Evolutionary conservation across 495 filamentous ascomycete genomes (phyloP).

Genomic region (Aspergillus baeticus): DNA sequence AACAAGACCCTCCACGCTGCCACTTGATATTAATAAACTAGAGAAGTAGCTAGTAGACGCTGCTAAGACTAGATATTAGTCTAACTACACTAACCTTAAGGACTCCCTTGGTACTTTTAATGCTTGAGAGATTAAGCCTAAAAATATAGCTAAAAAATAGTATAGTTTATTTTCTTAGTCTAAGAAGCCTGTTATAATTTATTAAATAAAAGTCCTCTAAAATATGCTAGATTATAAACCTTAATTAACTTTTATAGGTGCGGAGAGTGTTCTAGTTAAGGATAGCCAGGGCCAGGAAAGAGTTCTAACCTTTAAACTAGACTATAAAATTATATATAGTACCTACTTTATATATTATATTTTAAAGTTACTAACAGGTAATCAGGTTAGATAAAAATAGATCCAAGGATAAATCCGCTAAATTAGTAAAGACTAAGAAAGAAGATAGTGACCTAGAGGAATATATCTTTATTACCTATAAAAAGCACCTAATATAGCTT

Average conservation of each 20-base stretch:
- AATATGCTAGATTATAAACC: not conserved
- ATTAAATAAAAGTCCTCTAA: not conserved
- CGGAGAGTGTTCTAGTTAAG: too few relatives aligned
- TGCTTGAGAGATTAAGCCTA: not conserved
- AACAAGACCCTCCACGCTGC: not conserved
- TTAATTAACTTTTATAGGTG: conserved; percentile 1
- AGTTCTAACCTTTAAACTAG: not conserved
- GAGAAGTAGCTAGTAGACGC: conserved; percentile 5
- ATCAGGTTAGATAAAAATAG: too few relatives aligned
- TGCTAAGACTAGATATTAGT: not conserved
- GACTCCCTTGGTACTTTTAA: not conserved
- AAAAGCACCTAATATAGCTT: too few relatives aligned
- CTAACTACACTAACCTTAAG: not conserved
- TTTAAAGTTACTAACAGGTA: not conserved
- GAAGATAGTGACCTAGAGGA: too few relatives aligned
- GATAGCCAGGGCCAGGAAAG: too few relatives aligned
- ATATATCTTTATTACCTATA: too few relatives aligned
- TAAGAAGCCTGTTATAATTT: not conserved
- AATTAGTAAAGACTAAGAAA: too few relatives aligned
- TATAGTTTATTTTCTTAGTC: not conserved
- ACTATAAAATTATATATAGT: not conserved
- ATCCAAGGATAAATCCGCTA: too few relatives aligned
- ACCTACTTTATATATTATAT: not conserved
- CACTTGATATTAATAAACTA: conserved; percentile 1
- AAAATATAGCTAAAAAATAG: not conserved